Evolutionary conservation across 495 filamentous ascomycete genomes (phyloP), one percentile per base, ranked within the genome.

Genomic region (Evansstolkia leycettana): DNA sequence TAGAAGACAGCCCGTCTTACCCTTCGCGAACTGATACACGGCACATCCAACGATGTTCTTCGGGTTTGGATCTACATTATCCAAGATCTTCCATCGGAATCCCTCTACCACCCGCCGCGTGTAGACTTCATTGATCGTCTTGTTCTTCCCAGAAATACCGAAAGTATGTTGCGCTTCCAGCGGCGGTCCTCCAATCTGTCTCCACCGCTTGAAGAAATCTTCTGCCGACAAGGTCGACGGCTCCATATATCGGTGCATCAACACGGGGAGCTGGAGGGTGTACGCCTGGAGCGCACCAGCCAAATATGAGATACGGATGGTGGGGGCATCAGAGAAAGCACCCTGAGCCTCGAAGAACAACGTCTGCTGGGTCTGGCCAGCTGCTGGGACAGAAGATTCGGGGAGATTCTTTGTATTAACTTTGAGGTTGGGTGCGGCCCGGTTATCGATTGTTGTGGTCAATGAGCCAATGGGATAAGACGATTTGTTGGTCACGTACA

Each of bases 131-230:
- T 61, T 62, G 31, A 69, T 72, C 47, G 45, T 55, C 50, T 56
- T 73, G 45, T 62, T 67, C 37, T 66, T 64, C 3, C 65, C 61
- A 13, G 50, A 51, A n/a, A 63, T 42, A 0, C 79, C 79, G 54
- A 96, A 92, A 5, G 95, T 82, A 26, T 71, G 65, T 54, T 99
- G 92, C 0, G 80, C 73, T 51, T 99, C 92, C 8, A 93, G 69
- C 5, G 87, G 82, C 2, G 69, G 69, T 5, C 82, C 86, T 12
- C 92, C 92, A 47, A 99, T 96, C 56, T 99, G 92, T 58, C 90
- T 84, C 92, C 92, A 99, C 14, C 92, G 70, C 65, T 90, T 95
- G 66, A 99, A 99, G 60, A 96, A 99, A 41, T 96, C 90, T 32
- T 95, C 90, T 0, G 76, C 76, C 7, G 70, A 70, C 25, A 99